A percentile compares a stretch with the other conserved stretches of the same genome.
Evolutionary conservation across 352 stramenopile genomes (phyloP).

Genomic region (Globisporangium iwayamae): DNA sequence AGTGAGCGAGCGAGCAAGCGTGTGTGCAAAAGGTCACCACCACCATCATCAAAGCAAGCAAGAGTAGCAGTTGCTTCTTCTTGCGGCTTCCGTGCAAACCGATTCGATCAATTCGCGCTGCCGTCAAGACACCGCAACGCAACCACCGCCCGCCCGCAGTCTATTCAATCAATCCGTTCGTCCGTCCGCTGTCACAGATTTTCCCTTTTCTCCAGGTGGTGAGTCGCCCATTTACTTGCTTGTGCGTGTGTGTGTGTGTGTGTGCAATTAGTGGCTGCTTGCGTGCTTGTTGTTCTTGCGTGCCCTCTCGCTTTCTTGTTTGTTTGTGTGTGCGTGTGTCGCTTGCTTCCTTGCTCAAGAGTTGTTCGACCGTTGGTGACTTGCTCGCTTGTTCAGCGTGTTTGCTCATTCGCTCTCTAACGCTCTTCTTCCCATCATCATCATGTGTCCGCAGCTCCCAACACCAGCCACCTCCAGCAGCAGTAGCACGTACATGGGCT

Average conservation of each 20-base stretch:
- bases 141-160: not conserved
- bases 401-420: not conserved
- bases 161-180: not conserved
- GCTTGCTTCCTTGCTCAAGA: not conserved
- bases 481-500: slow-evolving; percentile 35
- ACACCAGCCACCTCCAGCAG: not conserved
- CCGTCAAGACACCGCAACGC: not conserved
- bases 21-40: not conserved
- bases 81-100: not conserved
- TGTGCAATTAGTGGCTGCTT: not conserved
- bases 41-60: not conserved
- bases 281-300: not conserved
- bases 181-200: slow-evolving; percentile 3
- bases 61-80: not conserved
- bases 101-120: not conserved
- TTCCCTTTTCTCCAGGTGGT: not conserved
- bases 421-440: not conserved
- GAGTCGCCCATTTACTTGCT: not conserved
- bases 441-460: not conserved
- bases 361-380: no score
- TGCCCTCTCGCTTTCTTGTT: slow-evolving; percentile 3
- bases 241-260: no score
- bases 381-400: no score
- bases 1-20: not conserved
- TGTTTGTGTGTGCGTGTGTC: not conserved